A percentile compares a stretch with the other conserved stretches of the same genome.
phyloP scores from a whole-genome alignment of 1,284 basidiomycete species.

The Tilletiopsis washingtonensis region DNA sequence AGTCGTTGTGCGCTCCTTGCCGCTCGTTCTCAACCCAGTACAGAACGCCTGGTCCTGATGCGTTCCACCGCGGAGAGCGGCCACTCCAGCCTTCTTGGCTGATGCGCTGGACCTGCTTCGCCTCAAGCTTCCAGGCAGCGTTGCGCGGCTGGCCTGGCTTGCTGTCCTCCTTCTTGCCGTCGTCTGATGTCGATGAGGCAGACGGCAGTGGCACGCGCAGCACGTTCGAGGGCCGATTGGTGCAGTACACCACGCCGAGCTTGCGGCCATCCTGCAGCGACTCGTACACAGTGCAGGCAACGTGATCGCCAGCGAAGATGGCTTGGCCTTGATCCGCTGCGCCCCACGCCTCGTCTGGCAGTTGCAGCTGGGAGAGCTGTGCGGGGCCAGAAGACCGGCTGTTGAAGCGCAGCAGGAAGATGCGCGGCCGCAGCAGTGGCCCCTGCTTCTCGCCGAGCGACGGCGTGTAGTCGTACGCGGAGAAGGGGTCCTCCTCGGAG shows the following conservation, averaged over 20 bases:
- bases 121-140: too few species aligned
- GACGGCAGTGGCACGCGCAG: slow-evolving; percentile 49
- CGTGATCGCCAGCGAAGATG: slow-evolving; percentile 50
- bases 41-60: too few species aligned
- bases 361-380: slow-evolving; percentile 1
- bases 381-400: not conserved
- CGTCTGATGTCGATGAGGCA: not conserved
- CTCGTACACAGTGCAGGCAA: slow-evolving; percentile 61
- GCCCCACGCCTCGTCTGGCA: not conserved
- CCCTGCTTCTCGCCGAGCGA: slow-evolving; percentile 36
- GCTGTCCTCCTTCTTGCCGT: slow-evolving; percentile 5
- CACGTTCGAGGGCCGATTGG: slow-evolving; percentile 58
- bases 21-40: slow-evolving; percentile 57
- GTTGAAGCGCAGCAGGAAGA: slow-evolving; percentile 6
- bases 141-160: too few species aligned
- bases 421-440: slow-evolving; percentile 52
- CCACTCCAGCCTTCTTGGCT: too few species aligned
- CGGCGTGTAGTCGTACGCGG: slow-evolving; percentile 17
- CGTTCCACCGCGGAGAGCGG: too few species aligned
- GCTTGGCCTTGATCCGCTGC: slow-evolving; percentile 54
- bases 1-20: slow-evolving; percentile 60
- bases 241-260: slow-evolving; percentile 59
- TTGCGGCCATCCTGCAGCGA: slow-evolving; percentile 55
- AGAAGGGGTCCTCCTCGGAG: slow-evolving; percentile 11
- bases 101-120: too few species aligned